Evolutionary conservation across 768 basidiomycete genomes (phyloP).

Genomic region (Dictyophora rubrovolvata): DNA sequence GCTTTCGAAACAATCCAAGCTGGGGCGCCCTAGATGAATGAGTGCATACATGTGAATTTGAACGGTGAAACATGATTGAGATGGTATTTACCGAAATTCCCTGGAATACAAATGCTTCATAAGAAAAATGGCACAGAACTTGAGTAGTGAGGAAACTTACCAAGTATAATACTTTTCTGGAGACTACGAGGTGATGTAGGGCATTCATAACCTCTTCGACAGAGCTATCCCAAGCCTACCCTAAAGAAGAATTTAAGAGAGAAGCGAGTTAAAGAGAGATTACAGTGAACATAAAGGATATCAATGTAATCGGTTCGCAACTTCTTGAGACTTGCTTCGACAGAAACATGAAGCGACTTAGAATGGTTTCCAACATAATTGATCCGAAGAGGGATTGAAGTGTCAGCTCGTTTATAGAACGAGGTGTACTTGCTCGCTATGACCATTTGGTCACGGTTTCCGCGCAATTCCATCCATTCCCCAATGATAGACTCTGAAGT

Average conservation of each 20-base stretch:
- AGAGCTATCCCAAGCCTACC: slow-evolving; percentile 20
- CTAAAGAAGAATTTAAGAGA: background rate
- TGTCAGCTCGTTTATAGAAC: background rate
- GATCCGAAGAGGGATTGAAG: background rate
- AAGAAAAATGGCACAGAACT: background rate
- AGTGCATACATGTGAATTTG: slow-evolving; percentile 12
- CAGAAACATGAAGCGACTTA: slow-evolving; percentile 12
- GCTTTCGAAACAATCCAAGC: slow-evolving; percentile 29
- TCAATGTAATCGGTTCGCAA: slow-evolving; percentile 23
- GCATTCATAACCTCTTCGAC: slow-evolving; percentile 26
- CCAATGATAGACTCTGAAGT: slow-evolving; percentile 22
- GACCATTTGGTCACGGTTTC: slow-evolving; percentile 22
- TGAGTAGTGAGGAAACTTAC: background rate
- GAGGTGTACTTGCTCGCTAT: slow-evolving; percentile 19
- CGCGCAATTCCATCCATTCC: slow-evolving; percentile 24
- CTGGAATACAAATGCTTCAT: background rate
- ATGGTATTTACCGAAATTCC: slow-evolving; percentile 14
- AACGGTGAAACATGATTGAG: background rate
- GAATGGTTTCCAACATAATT: slow-evolving; percentile 11
- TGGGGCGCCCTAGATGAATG: slow-evolving; percentile 19
- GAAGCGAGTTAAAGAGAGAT: slow-evolving; percentile 10
- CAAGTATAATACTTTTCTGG: slow-evolving; percentile 27
- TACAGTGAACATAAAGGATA: slow-evolving; percentile 21
- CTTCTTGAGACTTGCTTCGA: slow-evolving; percentile 18
- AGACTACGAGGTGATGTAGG: slow-evolving; percentile 23